These are phyloP conservation scores for Hypoxylon perforatum DNA, from an alignment of 495 filamentous ascomycete genomes.

Conservation along the genomic window DNA sequence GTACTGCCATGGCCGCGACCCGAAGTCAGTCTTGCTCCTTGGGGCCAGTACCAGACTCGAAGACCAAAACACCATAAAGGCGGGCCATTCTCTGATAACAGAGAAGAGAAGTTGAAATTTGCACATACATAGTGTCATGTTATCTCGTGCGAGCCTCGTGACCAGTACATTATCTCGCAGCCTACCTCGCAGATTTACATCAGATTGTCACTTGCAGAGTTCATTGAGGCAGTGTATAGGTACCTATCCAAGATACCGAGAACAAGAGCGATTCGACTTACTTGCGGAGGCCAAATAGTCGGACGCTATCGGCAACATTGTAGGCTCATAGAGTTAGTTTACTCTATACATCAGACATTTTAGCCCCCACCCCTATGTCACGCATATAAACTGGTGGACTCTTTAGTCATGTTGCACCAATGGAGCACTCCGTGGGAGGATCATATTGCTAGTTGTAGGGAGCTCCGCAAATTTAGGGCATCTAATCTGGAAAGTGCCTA, in stretches of 20 bases:
- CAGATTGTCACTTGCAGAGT: neutral
- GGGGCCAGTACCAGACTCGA: constrained; percentile 3
- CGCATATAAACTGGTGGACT: neutral
- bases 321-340: neutral
- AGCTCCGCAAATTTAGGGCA: constrained; percentile 5
- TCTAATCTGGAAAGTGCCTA: constrained; percentile 12
- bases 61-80: constrained; percentile 7
- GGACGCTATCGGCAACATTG: constrained; percentile 9
- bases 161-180: constrained; percentile 5
- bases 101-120: constrained; percentile 9
- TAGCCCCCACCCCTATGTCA: constrained; percentile 24
- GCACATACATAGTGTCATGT: constrained; percentile 15
- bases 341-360: neutral
- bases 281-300: constrained; percentile 1
- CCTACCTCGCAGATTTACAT: neutral
- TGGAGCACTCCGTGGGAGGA: constrained; percentile 12
- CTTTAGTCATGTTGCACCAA: constrained; percentile 13
- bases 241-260: constrained; percentile 5
- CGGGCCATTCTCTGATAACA: neutral
- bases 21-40: neutral
- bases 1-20: constrained; percentile 21
- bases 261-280: neutral
- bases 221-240: constrained; percentile 11
- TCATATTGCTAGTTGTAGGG: neutral
- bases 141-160: constrained; percentile 14